These are phyloP conservation scores for Chrysoporthe puriensis DNA, from an alignment of 2,329 filamentous ascomycete genomes.

Conservation along the genomic window DNA sequence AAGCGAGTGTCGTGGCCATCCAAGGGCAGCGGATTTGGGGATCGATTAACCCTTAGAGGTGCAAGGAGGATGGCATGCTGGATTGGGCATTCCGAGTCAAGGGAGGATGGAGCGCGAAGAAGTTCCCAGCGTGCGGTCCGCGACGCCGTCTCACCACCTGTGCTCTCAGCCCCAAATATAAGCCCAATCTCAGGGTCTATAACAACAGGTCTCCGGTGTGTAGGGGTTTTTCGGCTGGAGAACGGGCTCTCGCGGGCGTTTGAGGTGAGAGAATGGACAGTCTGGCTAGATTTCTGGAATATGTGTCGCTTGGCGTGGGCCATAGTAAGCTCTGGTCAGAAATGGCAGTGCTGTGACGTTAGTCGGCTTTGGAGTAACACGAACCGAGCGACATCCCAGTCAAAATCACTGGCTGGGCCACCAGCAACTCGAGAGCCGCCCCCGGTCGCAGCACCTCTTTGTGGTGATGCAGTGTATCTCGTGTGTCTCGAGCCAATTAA, in stretches of 20 bases:
- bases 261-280: background rate
- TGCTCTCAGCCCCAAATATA: background rate
- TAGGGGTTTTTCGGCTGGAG: background rate
- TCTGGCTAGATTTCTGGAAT: conserved; percentile 1
- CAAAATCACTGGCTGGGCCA: background rate
- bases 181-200: background rate
- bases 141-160: conserved; percentile 5
- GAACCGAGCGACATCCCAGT: conserved; percentile 2
- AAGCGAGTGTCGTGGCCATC: conserved; percentile 29
- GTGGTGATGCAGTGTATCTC: background rate
- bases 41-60: conserved; percentile 4
- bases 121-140: conserved; percentile 1
- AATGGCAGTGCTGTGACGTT: conserved; percentile 17
- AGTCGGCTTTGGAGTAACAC: conserved; percentile 5
- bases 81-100: conserved; percentile 17
- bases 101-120: conserved; percentile 9
- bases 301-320: conserved; percentile 6
- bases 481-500: background rate
- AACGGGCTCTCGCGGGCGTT: background rate
- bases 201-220: background rate
- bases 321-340: conserved; percentile 9
- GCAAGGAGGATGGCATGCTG: conserved; percentile 26
- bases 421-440: background rate
- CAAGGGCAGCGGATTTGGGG: conserved; percentile 17
- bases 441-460: background rate